These are phyloP conservation scores for Chaetomiaceae sp. DNA, from an alignment of 2,329 filamentous ascomycete genomes.

Conservation along the genomic window DNA sequence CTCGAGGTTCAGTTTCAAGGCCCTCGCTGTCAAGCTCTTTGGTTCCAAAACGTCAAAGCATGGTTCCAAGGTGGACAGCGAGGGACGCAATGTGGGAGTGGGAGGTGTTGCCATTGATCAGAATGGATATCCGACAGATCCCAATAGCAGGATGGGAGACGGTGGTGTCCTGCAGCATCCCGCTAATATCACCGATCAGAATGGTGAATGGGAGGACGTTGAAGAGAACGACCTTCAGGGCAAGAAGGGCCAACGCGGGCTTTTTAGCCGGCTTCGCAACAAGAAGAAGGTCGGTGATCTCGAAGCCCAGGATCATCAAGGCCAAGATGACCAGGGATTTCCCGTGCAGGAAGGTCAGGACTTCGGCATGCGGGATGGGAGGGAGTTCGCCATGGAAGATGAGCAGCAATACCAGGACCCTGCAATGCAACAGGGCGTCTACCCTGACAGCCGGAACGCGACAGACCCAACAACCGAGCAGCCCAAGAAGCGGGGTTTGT, in stretches of 20 bases:
- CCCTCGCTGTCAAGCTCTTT: conserved; percentile 4
- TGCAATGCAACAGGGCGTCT: too few relatives aligned
- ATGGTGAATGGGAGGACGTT: conserved; percentile 4
- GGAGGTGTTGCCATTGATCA: not conserved
- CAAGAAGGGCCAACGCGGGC: not conserved
- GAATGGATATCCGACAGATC: not conserved
- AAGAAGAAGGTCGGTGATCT: conserved; percentile 5
- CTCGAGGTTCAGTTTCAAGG: conserved; percentile 8
- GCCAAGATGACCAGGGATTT: not conserved
- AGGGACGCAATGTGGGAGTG: not conserved
- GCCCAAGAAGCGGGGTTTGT: conserved; percentile 11
- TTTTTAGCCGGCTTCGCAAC: not conserved
- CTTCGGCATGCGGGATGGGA: too few relatives aligned
- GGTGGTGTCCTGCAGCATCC: not conserved
- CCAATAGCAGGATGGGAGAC: not conserved
- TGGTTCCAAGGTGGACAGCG: not conserved
- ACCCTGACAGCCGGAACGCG: too few relatives aligned
- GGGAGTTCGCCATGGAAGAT: too few relatives aligned
- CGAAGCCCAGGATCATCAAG: not conserved
- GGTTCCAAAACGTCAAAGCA: conserved; percentile 3
- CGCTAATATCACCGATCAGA: not conserved
- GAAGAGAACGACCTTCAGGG: not conserved
- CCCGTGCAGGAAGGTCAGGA: not conserved
- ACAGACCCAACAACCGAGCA: not conserved
- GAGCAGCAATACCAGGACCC: not conserved